Base-by-base conservation (phyloP, 1,139 yeast genomes). In the Scheffersomyces quercinus region DNA sequence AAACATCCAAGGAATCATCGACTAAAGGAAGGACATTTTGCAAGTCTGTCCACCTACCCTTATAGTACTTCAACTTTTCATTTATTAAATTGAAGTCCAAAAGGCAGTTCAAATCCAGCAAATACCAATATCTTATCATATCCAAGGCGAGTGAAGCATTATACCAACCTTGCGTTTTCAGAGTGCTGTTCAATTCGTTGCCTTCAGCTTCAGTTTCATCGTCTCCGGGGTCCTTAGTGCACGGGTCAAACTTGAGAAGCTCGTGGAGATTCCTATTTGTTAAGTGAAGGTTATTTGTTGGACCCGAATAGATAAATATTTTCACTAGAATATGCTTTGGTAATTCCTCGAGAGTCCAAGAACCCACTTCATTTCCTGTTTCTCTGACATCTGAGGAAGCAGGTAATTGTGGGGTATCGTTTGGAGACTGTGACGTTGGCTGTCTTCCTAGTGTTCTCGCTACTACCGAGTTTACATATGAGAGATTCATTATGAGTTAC, bases 281-380 rank as follows among this genome's bases (percentile, higher is more conserved):
- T n/a, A 64, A 49, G 1, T 66, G 57, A 12, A 67, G 61, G 32
- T 53, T 47, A 39, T 65, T 64, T 36, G 58, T 53, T 3, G 71
- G 53, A 5, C 70, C 68, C 1, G 68, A 55, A 20, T 48, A 47
- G 6, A 66, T 50, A 47, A 68, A 73, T 15, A 74, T 66, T 29
- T 54, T 51, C 12, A 50, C 49, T 7, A 73, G 40, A 1, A 73
- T 42, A 40, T 71, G 75, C 4, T 48, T 40, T 1, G 79, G 78
- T 13, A 73, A 53, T 13, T 53, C 46, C 39, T 54, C 56, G 15
- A 55, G 41, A 30, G 45, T 51, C 16, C 51, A 47, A 39, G 35
- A 35, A 12, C 29, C 20, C 14, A 14, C 11, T 32, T 29, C 13
- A 28, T 20, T 20, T 20, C 26, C 8, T 20, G 26, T 6, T 20